Conservation (phyloP, 2,329 filamentous ascomycete genomes). For the Apiospora koreana region DNA sequence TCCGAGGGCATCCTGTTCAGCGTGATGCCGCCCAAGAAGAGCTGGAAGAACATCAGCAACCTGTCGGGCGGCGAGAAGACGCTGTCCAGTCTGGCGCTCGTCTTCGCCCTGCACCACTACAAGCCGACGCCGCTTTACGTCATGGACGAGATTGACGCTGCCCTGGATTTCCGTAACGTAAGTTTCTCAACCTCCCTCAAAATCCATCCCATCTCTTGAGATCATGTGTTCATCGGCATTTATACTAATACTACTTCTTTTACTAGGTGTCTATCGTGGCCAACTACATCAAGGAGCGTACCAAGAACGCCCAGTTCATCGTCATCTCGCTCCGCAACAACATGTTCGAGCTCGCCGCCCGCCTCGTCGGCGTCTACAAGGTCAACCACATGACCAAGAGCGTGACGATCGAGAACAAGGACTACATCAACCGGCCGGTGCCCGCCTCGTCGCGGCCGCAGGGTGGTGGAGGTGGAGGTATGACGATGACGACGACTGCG, state of each 20-base stretch:
- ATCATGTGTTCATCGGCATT: too few relatives aligned
- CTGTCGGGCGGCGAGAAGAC: slow-evolving; percentile 97
- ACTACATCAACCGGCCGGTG: slow-evolving; percentile 58
- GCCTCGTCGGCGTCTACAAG: slow-evolving; percentile 97
- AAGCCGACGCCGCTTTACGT: slow-evolving; percentile 97
- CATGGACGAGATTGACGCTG: slow-evolving; percentile 99
- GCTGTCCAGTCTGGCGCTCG: slow-evolving; percentile 84
- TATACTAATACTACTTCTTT: neutral
- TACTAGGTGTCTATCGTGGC: slow-evolving; percentile 90
- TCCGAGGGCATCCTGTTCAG: slow-evolving; percentile 95
- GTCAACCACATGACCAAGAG: slow-evolving; percentile 99
- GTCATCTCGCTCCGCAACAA: slow-evolving; percentile 98
- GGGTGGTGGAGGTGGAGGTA: neutral
- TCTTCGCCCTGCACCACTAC: slow-evolving; percentile 98
- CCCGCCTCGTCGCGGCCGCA: neutral
- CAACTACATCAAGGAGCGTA: slow-evolving; percentile 98
- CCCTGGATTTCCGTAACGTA: slow-evolving; percentile 95
- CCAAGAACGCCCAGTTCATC: slow-evolving; percentile 98
- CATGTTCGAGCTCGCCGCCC: slow-evolving; percentile 98
- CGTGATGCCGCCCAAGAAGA: slow-evolving; percentile 99
- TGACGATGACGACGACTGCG: neutral
- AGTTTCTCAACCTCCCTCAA: slow-evolving; percentile 43
- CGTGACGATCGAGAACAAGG: slow-evolving; percentile 82
- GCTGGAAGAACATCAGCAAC: slow-evolving; percentile 99
- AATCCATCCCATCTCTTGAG: too few relatives aligned